A percentile compares a stretch with the other conserved stretches of the same genome.
Evolutionary conservation across 306 rosid species (phyloP).

Genomic region (Prunus padus): DNA sequence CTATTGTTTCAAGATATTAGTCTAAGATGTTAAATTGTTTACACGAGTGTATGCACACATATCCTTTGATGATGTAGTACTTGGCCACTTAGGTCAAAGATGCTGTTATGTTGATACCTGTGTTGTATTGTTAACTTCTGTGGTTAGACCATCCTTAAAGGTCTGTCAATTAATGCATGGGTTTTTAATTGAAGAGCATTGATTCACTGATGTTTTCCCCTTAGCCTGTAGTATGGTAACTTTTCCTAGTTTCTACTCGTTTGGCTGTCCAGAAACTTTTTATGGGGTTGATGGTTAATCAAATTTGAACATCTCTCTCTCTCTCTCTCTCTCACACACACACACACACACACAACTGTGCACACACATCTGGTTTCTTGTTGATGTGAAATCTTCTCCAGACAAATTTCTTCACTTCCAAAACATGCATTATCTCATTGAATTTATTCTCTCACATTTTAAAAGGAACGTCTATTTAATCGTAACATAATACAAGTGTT

Average conservation of each 20-base stretch:
- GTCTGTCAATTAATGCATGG: not conserved
- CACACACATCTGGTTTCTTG: not conserved
- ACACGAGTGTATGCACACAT: not conserved
- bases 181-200: not conserved
- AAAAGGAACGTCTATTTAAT: not conserved
- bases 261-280: not conserved
- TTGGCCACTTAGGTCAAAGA: slow-evolving; percentile 3
- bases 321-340: not conserved
- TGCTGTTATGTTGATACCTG: not conserved
- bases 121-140: not conserved
- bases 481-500: too few relatives aligned
- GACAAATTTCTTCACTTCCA: not conserved
- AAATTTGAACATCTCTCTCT: not conserved
- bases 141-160: not conserved
- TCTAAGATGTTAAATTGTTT: too few relatives aligned
- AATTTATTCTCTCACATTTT: not conserved
- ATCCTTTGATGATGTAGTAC: not conserved
- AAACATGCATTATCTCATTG: too few relatives aligned
- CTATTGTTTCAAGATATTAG: not conserved
- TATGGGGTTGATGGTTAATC: not conserved
- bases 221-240: not conserved
- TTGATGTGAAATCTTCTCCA: not conserved
- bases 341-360: not conserved
- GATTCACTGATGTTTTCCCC: not conserved
- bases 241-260: not conserved